Conservation (phyloP, 441 rosid genomes). For the Aquilaria agallochum region DNA sequence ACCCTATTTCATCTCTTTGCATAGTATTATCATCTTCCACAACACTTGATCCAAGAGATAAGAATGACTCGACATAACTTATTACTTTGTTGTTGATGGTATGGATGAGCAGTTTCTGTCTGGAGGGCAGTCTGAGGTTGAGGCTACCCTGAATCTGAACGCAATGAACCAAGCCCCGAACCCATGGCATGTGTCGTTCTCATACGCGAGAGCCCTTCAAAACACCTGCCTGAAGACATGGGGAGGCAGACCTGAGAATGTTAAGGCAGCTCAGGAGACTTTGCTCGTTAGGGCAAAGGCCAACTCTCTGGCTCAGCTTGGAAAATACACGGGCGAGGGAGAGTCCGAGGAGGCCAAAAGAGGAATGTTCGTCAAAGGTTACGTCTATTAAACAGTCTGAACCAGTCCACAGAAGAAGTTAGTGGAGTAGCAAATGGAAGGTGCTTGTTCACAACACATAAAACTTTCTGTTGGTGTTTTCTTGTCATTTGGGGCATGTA, state of each 20-base stretch:
- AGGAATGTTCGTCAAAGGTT: constrained; percentile 87
- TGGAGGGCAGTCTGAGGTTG: constrained; percentile 91
- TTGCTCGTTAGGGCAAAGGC: constrained; percentile 71
- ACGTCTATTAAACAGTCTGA: constrained; percentile 41
- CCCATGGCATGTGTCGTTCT: constrained; percentile 95
- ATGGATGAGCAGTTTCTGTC: constrained; percentile 67
- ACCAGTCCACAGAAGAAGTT: constrained; percentile 2
- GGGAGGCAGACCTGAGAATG: constrained; percentile 83
- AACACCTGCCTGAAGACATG: constrained; percentile 92
- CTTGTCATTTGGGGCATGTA: no score
- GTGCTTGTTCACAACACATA: constrained; percentile 1
- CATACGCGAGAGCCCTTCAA: constrained; percentile 88
- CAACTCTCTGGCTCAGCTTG: constrained; percentile 91
- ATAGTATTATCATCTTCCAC: no score
- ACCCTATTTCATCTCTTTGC: no score
- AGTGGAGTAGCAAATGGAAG: background rate
- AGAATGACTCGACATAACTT: background rate
- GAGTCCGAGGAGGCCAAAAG: constrained; percentile 93
- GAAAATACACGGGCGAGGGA: constrained; percentile 82
- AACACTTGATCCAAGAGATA: no score
- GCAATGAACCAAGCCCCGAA: constrained; percentile 86
- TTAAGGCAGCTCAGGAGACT: constrained; percentile 68
- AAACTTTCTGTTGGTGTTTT: no score
- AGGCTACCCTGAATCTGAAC: constrained; percentile 86
- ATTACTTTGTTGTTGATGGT: constrained; percentile 1